These are phyloP conservation scores for Cenococcum geophilum DNA, from an alignment of 495 filamentous ascomycete genomes.

Conservation along the genomic window DNA sequence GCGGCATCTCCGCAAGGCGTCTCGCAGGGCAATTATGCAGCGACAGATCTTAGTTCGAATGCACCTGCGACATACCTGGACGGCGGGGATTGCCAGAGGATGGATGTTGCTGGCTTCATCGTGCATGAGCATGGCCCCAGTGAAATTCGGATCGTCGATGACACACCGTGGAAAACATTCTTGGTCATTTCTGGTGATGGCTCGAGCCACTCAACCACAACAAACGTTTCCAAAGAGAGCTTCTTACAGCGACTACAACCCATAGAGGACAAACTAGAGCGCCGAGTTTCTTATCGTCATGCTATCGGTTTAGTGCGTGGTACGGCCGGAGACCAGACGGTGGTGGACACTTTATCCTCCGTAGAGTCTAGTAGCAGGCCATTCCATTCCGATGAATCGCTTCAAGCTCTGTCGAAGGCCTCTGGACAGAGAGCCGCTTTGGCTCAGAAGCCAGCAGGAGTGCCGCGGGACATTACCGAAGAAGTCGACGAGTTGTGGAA, in stretches of 20 bases:
- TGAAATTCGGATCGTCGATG: conserved; percentile 19
- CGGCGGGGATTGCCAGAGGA: background rate
- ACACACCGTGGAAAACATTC: conserved; percentile 20
- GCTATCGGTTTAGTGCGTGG: background rate
- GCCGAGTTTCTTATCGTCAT: background rate
- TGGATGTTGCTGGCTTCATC: conserved; percentile 1
- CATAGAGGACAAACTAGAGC: background rate
- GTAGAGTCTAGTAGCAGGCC: background rate
- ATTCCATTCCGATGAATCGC: background rate
- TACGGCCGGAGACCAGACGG: background rate
- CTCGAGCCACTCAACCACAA: conserved; percentile 16
- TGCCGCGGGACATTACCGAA: background rate
- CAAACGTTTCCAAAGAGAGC: background rate
- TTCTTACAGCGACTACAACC: background rate
- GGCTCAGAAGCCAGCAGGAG: background rate
- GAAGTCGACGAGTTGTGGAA: conserved; percentile 20
- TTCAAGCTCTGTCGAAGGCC: background rate
- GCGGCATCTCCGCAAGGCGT: background rate
- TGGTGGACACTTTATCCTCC: background rate
- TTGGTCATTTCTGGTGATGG: conserved; percentile 14
- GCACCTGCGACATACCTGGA: background rate
- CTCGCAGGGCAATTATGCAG: background rate
- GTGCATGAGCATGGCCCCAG: background rate
- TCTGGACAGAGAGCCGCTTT: background rate
- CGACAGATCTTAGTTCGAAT: background rate